Percentiles rank a stretch among this genome's conserved stretches.
These are phyloP conservation scores for Paramecium caudatum DNA, from an alignment of 73 alveolate genomes.

Conservation along the genomic window DNA sequence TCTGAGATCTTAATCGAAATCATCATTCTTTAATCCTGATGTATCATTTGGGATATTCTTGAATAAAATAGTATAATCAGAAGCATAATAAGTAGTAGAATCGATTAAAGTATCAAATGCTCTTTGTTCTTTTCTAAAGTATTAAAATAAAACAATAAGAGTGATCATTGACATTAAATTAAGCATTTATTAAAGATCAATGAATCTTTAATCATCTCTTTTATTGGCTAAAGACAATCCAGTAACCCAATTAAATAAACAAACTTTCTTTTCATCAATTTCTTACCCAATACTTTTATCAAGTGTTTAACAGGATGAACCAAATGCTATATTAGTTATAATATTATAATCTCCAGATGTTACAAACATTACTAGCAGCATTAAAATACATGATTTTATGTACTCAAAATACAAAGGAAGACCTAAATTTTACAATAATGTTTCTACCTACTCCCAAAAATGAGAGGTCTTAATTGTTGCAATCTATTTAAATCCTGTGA, in stretches of 20 bases:
- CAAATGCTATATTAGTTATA: conserved; percentile 22
- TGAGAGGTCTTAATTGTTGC: conserved; percentile 17
- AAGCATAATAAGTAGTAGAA: conserved; percentile 22
- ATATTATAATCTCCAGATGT: conserved; percentile 66
- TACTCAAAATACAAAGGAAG: conserved; percentile 52
- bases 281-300: not conserved
- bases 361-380: conserved; percentile 45
- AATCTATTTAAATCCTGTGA: not conserved
- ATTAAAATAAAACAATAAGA: conserved; percentile 8
- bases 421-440: not conserved
- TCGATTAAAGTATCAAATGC: conserved; percentile 15
- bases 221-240: conserved; percentile 41
- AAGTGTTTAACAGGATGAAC: not conserved
- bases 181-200: conserved; percentile 35
- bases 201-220: conserved; percentile 10
- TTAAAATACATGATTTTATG: conserved; percentile 45
- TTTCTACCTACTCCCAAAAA: conserved; percentile 61
- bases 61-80: conserved; percentile 26
- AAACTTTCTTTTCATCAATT: conserved; percentile 25
- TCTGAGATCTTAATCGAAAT: not conserved
- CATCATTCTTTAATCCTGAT: not conserved
- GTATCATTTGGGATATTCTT: conserved; percentile 31
- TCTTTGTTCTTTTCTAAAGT: conserved; percentile 40
- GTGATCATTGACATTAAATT: conserved; percentile 44
- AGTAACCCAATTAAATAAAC: conserved; percentile 55